Base-by-base conservation (phyloP, 1,139 yeast genomes). In the Wickerhamomyces sp. region DNA sequence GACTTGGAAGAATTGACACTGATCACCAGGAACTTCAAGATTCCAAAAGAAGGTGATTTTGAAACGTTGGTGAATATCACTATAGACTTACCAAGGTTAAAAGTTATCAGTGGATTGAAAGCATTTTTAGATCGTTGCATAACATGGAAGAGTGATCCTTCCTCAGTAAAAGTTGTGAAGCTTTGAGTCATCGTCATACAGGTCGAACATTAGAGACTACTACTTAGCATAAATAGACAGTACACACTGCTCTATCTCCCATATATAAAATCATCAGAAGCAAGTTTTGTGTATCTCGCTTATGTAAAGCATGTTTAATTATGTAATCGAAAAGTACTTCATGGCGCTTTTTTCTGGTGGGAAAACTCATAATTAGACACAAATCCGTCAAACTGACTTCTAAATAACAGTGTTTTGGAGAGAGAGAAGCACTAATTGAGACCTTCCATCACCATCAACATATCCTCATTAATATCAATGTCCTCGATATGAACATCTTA, bases 401-500 rank as follows among this genome's bases (percentile, higher is more conserved):
- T 18, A 18, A 18, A 18, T 5, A 18, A 18, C 23, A 18, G 23
- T 18, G 23, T 5, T 3, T 18, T 18, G 23, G 23, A 18, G 5
- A 18, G 5, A 18, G 23, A 18, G 23, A 18, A 18, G 23, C 23
- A 18, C 23, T 18, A 18, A 18, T 18, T 18, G 23, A 18, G 5
- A 18, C 4, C 23, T 5, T 18, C 23, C 23, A 18, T 18, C 23
- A 3, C 23, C 23, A 18, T 18, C 23, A 18, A 18, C 23, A 18
- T 5, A 18, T 18, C 23, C 23, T 18, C 23, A 5, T 18, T 18
- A 5, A 18, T 5, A 6, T 23, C 40, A 23, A 30, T 33, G 10
- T 23, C 23, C 13, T 15, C 38, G 11, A 14, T 27, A 48, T 46
- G 49, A 36, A 40, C 10, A 6, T 44, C 3, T 39, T 27, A 11